Evolutionary conservation across 305 asterid genomes (phyloP).

Genomic region (Lippia alba): DNA sequence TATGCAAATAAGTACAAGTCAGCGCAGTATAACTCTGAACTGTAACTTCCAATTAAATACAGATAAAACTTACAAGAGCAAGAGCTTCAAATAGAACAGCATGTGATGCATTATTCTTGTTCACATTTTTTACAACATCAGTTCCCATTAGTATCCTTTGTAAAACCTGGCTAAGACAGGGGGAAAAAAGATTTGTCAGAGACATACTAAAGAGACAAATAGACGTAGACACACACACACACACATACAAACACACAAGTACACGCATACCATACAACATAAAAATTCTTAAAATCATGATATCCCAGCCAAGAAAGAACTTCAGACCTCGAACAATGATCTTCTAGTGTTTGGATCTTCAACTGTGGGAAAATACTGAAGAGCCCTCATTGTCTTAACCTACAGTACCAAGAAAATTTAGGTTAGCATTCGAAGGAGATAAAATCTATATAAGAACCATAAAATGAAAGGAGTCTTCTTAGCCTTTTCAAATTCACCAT

Average conservation of each 20-base stretch:
- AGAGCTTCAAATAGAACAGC: slow-evolving; percentile 99
- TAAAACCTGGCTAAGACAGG: slow-evolving; percentile 62
- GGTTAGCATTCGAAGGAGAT: slow-evolving; percentile 14
- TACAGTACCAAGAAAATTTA: slow-evolving; percentile 24
- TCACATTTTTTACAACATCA: slow-evolving; percentile 98
- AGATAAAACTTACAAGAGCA: slow-evolving; percentile 83
- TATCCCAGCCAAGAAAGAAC: slow-evolving; percentile 21
- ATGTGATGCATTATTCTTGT: slow-evolving; percentile 99
- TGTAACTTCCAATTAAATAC: slow-evolving; percentile 18
- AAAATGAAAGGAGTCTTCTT: neutral
- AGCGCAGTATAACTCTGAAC: slow-evolving; percentile 7
- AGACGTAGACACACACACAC: neutral
- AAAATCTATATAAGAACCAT: neutral
- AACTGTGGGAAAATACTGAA: slow-evolving; percentile 82
- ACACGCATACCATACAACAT: neutral
- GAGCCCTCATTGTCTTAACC: slow-evolving; percentile 93
- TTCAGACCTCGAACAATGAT: slow-evolving; percentile 79
- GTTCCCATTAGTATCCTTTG: slow-evolving; percentile 99
- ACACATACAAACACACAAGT: slow-evolving; percentile 4
- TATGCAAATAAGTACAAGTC: slow-evolving; percentile 9
- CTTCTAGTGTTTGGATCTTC: slow-evolving; percentile 90
- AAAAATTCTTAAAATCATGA: slow-evolving; percentile 20
- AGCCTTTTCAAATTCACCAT: neutral
- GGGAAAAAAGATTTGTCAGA: slow-evolving; percentile 7
- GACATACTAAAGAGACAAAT: slow-evolving; percentile 4